These are phyloP conservation scores for Isoetes engelmannii DNA, from an alignment of 83 land plant species.

Conservation along the genomic window DNA sequence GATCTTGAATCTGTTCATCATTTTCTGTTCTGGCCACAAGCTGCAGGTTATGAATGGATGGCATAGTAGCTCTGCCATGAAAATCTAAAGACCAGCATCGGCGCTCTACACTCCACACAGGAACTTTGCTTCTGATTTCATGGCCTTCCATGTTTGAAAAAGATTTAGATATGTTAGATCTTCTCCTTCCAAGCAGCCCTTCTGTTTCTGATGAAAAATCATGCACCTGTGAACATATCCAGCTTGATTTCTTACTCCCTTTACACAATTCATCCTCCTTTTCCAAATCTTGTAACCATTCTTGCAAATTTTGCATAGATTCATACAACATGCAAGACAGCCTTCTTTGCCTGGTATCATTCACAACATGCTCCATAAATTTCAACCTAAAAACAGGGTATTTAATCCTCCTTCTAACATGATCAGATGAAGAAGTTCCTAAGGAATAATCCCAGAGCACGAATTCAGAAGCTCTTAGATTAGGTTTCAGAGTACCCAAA, in stretches of 20 bases:
- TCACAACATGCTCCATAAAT: constrained; percentile 20
- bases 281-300: background rate
- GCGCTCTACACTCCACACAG: constrained; percentile 13
- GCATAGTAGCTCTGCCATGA: constrained; percentile 26
- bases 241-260: background rate
- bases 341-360: constrained; percentile 15
- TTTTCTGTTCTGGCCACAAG: constrained; percentile 2
- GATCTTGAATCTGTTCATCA: background rate
- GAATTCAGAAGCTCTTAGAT: constrained; percentile 17
- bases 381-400: background rate
- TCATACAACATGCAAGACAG: constrained; percentile 2
- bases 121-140: constrained; percentile 15
- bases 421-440: background rate
- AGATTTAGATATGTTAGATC: background rate
- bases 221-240: background rate
- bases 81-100: constrained; percentile 25
- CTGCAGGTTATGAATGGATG: constrained; percentile 26
- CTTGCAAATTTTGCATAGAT: background rate
- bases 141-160: background rate
- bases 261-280: background rate
- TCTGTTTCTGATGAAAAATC: background rate
- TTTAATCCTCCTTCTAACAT: background rate
- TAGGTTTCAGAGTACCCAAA: constrained; percentile 14
- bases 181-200: background rate
- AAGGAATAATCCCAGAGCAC: background rate